Percentiles rank a stretch among this genome's conserved stretches.
phyloP scores from a whole-genome alignment of 2,329 filamentous ascomycete genomes.

The Diaporthe australafricana region DNA sequence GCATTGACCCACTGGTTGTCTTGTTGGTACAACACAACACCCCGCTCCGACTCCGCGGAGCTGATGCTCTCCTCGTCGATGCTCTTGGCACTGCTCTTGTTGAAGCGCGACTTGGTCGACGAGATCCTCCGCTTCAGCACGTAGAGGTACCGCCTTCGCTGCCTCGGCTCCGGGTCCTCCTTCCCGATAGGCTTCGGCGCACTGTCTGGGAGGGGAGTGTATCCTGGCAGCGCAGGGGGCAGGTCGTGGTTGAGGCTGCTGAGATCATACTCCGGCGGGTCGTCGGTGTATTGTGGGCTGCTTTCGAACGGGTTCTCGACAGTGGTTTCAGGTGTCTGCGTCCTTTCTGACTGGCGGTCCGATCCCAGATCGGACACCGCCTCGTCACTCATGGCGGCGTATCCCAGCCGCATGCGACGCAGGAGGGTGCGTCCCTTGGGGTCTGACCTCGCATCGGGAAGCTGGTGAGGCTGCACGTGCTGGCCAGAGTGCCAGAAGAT shows the following conservation, averaged over 20 bases:
- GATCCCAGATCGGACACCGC: neutral
- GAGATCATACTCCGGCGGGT: conserved; percentile 14
- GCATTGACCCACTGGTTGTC: conserved; percentile 15
- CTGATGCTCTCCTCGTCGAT: conserved; percentile 3
- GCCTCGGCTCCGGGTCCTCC: conserved; percentile 8
- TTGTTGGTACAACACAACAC: conserved; percentile 26
- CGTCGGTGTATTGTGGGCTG: neutral
- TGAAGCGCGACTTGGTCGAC: conserved; percentile 12
- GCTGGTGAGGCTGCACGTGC: conserved; percentile 13
- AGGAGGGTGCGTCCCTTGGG: conserved; percentile 13
- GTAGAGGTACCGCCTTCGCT: conserved; percentile 25
- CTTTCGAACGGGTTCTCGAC: conserved; percentile 4
- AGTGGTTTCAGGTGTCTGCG: neutral
- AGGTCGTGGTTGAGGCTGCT: neutral
- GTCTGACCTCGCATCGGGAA: conserved; percentile 27
- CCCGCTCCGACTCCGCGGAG: conserved; percentile 16
- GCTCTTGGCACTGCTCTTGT: conserved; percentile 13
- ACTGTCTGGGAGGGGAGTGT: conserved; percentile 4
- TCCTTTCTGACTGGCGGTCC: conserved; percentile 4
- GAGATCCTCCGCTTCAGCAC: conserved; percentile 27
- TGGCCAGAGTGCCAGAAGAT: conserved; percentile 26
- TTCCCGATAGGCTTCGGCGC: neutral
- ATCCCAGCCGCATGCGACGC: conserved; percentile 14
- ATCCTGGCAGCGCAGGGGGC: conserved; percentile 12
- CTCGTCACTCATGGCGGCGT: conserved; percentile 22